A percentile compares a stretch with the other conserved stretches of the same genome.
These are phyloP conservation scores for Chlamydomonas eustigma DNA, from an alignment of 139 green algal genomes.

Conservation along the genomic window DNA sequence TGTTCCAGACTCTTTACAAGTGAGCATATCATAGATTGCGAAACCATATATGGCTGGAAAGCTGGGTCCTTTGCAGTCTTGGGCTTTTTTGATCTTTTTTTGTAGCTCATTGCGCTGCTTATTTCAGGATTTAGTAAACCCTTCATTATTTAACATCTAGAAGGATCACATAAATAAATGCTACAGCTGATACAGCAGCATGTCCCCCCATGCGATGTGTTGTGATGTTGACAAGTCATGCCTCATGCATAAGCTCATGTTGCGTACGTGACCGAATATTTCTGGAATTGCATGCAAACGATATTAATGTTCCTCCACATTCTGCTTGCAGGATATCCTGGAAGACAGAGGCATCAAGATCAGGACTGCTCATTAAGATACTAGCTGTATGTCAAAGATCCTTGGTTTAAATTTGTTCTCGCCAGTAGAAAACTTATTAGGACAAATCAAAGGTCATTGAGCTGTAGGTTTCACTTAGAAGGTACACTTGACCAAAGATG, in stretches of 20 bases:
- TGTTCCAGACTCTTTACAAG: conserved; percentile 19
- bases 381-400: no score
- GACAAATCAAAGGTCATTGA: no score
- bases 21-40: conserved; percentile 8
- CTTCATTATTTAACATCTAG: background rate
- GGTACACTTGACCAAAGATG: no score
- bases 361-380: no score
- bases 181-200: no score
- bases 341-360: conserved; percentile 13
- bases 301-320: background rate
- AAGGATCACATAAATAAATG: background rate
- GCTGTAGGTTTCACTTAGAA: no score
- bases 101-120: background rate
- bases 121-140: background rate
- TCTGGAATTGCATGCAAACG: no score
- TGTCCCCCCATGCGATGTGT: background rate
- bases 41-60: background rate
- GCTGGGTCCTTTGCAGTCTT: background rate
- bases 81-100: background rate
- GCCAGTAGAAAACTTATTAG: no score
- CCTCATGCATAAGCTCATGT: background rate
- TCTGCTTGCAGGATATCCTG: conserved; percentile 2
- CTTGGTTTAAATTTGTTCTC: no score
- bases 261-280: no score
- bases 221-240: background rate